These are phyloP conservation scores for Debaryomycetaceae sp. DNA, from an alignment of 1,139 yeast genomes.

Conservation along the genomic window DNA sequence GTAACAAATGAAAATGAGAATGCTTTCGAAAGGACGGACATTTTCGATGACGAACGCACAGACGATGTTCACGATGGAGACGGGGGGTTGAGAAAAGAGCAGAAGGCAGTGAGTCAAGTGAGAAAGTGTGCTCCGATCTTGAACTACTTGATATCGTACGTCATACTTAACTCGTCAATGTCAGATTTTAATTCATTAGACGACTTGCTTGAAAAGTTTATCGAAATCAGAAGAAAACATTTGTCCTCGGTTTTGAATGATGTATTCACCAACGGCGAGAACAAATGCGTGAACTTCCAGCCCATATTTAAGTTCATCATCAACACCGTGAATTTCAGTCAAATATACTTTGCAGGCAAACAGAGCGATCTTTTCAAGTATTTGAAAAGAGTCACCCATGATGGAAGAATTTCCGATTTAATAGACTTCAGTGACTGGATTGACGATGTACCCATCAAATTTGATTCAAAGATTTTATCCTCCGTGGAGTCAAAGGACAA, in stretches of 20 bases:
- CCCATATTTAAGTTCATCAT: conserved; percentile 31
- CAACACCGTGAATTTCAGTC: conserved; percentile 28
- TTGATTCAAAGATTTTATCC: conserved; percentile 3
- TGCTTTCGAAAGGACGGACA: not conserved
- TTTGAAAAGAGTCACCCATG: conserved; percentile 16
- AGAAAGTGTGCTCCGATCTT: conserved; percentile 26
- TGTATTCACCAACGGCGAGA: conserved; percentile 2
- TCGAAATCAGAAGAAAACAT: conserved; percentile 22
- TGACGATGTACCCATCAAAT: conserved; percentile 13
- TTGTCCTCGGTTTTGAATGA: conserved; percentile 14
- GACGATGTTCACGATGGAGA: conserved; percentile 12
- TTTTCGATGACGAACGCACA: conserved; percentile 10
- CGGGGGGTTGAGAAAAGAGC: conserved; percentile 3
- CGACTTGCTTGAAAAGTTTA: conserved; percentile 19
- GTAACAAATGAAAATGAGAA: conserved; percentile 2
- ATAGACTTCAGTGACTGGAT: conserved; percentile 33
- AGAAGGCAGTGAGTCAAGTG: not conserved
- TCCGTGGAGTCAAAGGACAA: not conserved
- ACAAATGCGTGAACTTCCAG: conserved; percentile 13
- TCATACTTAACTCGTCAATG: conserved; percentile 21
- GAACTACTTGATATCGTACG: conserved; percentile 32
- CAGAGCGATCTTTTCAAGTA: conserved; percentile 18
- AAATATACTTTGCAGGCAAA: conserved; percentile 19
- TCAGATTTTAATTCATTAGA: conserved; percentile 17
- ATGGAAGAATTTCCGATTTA: conserved; percentile 27